Base-by-base conservation (phyloP, 768 basidiomycete genomes). In the Boletus vinaceobasis region DNA sequence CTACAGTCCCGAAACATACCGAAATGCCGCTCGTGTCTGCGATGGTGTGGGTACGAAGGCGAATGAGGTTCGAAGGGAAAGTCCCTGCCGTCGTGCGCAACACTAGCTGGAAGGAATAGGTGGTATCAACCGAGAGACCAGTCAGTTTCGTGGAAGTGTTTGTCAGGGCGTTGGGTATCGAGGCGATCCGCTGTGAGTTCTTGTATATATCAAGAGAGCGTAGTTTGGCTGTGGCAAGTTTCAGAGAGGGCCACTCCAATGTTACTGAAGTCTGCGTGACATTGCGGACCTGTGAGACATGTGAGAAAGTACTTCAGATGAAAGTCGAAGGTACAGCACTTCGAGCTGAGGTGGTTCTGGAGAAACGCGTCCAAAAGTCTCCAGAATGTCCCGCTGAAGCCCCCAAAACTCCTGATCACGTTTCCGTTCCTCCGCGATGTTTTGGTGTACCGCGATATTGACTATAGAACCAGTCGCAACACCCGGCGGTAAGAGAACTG, bases 231-330 rank as follows among this genome's bases (percentile, higher is more conserved):
- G 86, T 89, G 0, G 93, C 97, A 15, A 98, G 82, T 51, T 90
- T 75, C 19, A 98, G 74, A 35, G 82, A 69, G 4, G 92, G 89
- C 97, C 97, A 99, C 76, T 99, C 95, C 21, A 99, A 80, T 2
- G 94, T 95, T 3, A 95, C 93, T 9, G 90, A 94, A 1, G 97
- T 99, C 77, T 99, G 97, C 0, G 97, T 98, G 46, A 92, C 85
- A 64, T 97, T 94, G 42, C 95, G 85, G 19, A 98, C 81, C 85
- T 93, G 61, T 10, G 51, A 40, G 50, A 32, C n/a, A 17, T 5
- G 45, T 56, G 49, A 50, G 57, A 10, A 15, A 36, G 31, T 4
- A 46, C 43, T 33, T 21, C 36, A 26, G 14, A 58, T 14, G 40
- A 39, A 26, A 39, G n/a, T 9, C 23, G 32, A 15, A 36, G 23